Conservation (phyloP, 768 basidiomycete genomes). For the Cystofilobasidium bisporidii region DNA sequence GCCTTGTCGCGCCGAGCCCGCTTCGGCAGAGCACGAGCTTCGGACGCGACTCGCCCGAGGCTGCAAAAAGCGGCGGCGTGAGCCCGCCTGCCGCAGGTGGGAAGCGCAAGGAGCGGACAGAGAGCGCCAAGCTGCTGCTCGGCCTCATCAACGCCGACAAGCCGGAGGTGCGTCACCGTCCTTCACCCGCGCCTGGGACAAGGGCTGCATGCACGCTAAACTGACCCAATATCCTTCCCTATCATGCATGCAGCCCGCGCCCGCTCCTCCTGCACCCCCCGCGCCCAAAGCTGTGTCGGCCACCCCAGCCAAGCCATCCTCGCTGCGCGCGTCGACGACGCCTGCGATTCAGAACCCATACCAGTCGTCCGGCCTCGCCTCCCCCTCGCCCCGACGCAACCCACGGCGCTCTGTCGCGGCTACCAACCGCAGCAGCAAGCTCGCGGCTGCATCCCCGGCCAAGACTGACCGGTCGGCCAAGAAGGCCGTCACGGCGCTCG, state of each 20-base stretch:
- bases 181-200: too few species aligned
- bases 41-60: slow-evolving; percentile 14
- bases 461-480: slow-evolving; percentile 1
- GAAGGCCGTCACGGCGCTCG: slow-evolving; percentile 7
- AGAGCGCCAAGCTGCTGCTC: slow-evolving; percentile 17
- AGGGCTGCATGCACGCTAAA: too few species aligned
- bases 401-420: slow-evolving; percentile 16
- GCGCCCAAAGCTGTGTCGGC: background rate
- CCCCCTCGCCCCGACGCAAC: slow-evolving; percentile 21
- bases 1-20: slow-evolving; percentile 22
- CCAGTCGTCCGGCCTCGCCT: slow-evolving; percentile 22
- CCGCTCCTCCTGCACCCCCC: background rate
- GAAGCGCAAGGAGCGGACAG: slow-evolving; percentile 1
- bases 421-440: slow-evolving; percentile 1
- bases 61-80: background rate
- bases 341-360: slow-evolving; percentile 22
- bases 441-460: background rate
- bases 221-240: too few species aligned
- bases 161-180: slow-evolving; percentile 4
- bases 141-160: slow-evolving; percentile 24
- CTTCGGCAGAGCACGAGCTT: slow-evolving; percentile 24
- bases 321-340: background rate
- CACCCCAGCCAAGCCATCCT: background rate
- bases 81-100: background rate
- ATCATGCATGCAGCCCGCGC: too few species aligned